Base-by-base conservation (phyloP, 441 rosid genomes). In the Brassica hybrid region DNA sequence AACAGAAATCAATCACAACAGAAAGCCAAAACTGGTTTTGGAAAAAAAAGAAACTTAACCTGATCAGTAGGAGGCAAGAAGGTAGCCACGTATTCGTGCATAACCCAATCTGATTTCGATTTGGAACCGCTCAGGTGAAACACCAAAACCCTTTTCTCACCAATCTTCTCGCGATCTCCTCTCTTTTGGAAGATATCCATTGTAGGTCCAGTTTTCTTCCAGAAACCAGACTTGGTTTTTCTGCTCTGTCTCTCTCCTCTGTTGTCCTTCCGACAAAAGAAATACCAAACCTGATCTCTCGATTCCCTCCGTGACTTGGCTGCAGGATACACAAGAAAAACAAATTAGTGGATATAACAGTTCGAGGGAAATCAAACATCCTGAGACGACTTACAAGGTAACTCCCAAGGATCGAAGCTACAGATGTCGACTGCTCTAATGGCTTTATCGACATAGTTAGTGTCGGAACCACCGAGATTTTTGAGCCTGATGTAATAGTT, bases 161-260 rank as follows among this genome's bases (percentile, higher is more conserved):
- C 95, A 6, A 84, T 80, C 34, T 59, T 78, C 6, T 58, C 59
- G 6, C 5, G 7, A 16, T 23, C 6, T 9, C 62, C 83, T 1
- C 19, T 11, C 25, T 41, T 70, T 0, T 13, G 58, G 16, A 1
- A 65, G 74, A 90, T 69, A 0, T 1, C 13, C 21, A 86, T 76
- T 17, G 83, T 84, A 3, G 18, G 23, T 23, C 95, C 89, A 0
- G 91, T 88, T 19, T 73, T 74, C 82, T 85, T 90, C 95, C 92
- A 90, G 30, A 6, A 82, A 10, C 95, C 95, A 0, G 68, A 57
- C 1, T 16, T 50, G 0, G 91, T 90, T 17, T 13, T 68, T 19
- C 91, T 76, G 1, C 52, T 70, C 32, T 32, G 71, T 18, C 25
- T 6, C 69, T 74, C 25, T 5, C 16, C 82, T 77, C 12, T 76